Base-by-base conservation (phyloP, 2,329 filamentous ascomycete species). In the Pleomassaria siparia region DNA sequence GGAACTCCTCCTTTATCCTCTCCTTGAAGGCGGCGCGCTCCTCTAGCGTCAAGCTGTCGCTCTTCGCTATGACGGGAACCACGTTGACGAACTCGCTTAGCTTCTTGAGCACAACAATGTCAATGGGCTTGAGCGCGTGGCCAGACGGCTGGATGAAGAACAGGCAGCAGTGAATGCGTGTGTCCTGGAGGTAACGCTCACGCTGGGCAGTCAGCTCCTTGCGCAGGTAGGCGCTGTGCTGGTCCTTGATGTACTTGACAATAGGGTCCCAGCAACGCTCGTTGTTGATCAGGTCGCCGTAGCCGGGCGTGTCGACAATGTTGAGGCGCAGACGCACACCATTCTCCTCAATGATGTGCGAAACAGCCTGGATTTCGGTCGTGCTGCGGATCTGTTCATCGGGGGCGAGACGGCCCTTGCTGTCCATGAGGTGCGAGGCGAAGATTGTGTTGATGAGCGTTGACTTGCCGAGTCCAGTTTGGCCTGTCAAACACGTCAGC, bases 241-340 rank as follows among this genome's bases (percentile, higher is more conserved):
- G 94, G 77, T 99, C 94, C 83, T 99, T 99, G 83, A 99, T 99
- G 79, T 99, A 99, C 82, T 99, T 99, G 82, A 99, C 92, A 73
- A 99, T 99, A 56, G 94, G 94, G 72, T 99, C 94, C 94, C 94
- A 99, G 86, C 94, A 99, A 82, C 94, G 88, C 79, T 99, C 94
- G 76, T 99, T 99, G 84, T 99, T 99, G 76, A 99, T 94, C 71
- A 96, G 85, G 69, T 99, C 94, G 70, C 94, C 94, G 69, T 99
- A 99, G 58, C 94, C 94, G 56, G 94, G 94, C 56, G 94, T 99
- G 73, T 99, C 94, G 68, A 99, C 94, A 69, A 99, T 99, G 84
- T 97, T 99, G 69, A 99, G 82, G 66, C 94, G 85, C 68, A 99
- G 86, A 71, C 94, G 91, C 62, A 99, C 94, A 63, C 94, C 94